phyloP scores from a whole-genome alignment of 441 rosid species.

The Adansonia madagascariensis region DNA sequence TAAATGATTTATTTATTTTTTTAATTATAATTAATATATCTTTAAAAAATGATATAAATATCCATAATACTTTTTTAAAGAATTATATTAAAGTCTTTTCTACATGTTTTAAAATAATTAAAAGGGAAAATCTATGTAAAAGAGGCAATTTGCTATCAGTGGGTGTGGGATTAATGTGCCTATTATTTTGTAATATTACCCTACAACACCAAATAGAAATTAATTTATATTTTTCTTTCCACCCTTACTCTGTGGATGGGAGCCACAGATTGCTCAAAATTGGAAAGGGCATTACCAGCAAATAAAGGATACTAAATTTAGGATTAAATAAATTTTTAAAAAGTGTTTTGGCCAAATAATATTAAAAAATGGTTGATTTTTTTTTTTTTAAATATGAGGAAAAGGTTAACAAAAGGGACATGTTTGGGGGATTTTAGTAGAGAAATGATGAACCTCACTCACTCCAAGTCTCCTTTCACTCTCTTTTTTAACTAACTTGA shows the following conservation, averaged over 20 bases:
- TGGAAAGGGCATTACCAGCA: constrained; percentile 17
- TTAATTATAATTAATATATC: no score
- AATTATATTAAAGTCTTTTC: not conserved
- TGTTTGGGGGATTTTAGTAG: constrained; percentile 25
- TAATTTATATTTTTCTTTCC: not conserved
- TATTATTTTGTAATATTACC: not conserved
- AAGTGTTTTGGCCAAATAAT: not conserved
- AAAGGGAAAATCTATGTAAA: not conserved
- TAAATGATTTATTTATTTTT: no score
- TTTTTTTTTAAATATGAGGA: not conserved
- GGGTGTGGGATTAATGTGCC: not conserved
- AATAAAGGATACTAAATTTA: not conserved
- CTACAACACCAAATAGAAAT: not conserved
- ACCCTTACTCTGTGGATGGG: constrained; percentile 12
- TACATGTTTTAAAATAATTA: not conserved
- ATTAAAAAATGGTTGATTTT: not conserved
- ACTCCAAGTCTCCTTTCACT: constrained; percentile 1
- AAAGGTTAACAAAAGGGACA: constrained; percentile 28
- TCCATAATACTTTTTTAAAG: no score
- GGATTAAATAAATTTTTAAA: not conserved
- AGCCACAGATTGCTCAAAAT: constrained; percentile 22
- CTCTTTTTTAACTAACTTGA: constrained; percentile 48
- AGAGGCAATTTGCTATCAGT: not conserved
- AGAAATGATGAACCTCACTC: constrained; percentile 39
- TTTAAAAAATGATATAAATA: no score